Percentiles rank a stretch among this genome's conserved stretches.
Conservation (phyloP, 2,329 filamentous ascomycete species). For the Daldinia sp. region DNA sequence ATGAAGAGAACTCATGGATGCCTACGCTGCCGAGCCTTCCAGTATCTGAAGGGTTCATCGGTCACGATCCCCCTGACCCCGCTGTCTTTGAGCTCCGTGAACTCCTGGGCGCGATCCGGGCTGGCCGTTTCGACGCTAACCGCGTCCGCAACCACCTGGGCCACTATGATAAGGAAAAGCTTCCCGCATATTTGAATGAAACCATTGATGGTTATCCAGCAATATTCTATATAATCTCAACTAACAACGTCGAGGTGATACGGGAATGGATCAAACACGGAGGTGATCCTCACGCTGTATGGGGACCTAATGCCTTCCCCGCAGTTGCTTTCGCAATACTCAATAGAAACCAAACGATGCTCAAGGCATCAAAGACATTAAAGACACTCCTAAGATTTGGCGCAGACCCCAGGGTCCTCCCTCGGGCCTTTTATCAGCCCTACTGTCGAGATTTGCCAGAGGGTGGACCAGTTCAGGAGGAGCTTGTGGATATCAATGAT, state of each 20-base stretch:
- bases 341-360: not conserved
- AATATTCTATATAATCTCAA: not conserved
- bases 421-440: slow-evolving; percentile 37
- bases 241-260: not conserved
- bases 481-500: slow-evolving; percentile 24
- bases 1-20: not conserved
- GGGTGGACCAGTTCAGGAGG: slow-evolving; percentile 19
- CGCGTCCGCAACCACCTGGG: not conserved
- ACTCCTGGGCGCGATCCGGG: not conserved
- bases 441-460: slow-evolving; percentile 37
- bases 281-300: not conserved
- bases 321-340: not conserved
- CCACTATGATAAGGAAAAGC: not conserved
- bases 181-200: not conserved
- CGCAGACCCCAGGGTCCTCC: slow-evolving; percentile 31
- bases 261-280: slow-evolving; percentile 4
- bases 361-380: not conserved
- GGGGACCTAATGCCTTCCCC: not conserved
- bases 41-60: not conserved
- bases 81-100: not conserved
- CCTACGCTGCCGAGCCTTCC: not conserved
- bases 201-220: not conserved
- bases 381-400: slow-evolving; percentile 12
- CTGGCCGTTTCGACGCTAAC: not conserved
- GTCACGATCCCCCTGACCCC: not conserved